Evolutionary conservation across 768 basidiomycete species (phyloP).

Genomic region (Dioszegia hungarica): DNA sequence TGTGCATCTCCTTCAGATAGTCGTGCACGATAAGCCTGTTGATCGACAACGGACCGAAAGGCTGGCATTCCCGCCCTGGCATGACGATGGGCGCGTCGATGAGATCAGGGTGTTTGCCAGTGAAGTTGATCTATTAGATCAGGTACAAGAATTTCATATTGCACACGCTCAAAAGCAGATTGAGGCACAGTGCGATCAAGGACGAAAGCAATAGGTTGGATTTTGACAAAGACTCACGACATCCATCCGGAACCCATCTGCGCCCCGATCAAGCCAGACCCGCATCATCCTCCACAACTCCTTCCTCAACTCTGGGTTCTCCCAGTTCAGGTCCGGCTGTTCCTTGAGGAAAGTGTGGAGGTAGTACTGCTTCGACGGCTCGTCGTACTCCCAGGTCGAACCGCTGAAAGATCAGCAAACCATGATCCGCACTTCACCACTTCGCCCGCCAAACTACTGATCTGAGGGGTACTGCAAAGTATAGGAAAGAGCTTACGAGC

Average conservation of each 20-base stretch:
- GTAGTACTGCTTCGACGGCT: conserved; percentile 63
- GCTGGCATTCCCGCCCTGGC: conserved; percentile 54
- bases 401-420: conserved; percentile 8
- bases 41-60: conserved; percentile 54
- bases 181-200: too few species aligned
- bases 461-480: too few species aligned
- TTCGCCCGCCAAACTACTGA: too few species aligned
- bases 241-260: conserved; percentile 68
- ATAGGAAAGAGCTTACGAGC: too few species aligned
- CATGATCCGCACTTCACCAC: too few species aligned
- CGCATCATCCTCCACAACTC: conserved; percentile 58
- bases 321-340: conserved; percentile 58
- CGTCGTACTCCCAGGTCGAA: conserved; percentile 68
- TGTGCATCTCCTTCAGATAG: conserved; percentile 64
- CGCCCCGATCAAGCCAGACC: conserved; percentile 70
- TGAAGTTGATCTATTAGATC: conserved; percentile 67
- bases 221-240: conserved; percentile 9
- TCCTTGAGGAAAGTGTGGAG: conserved; percentile 59
- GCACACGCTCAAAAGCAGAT: too few species aligned
- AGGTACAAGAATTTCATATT: too few species aligned
- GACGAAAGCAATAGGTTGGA: not conserved
- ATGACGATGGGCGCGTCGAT: conserved; percentile 61
- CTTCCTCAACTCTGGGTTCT: conserved; percentile 57
- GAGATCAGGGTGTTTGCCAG: conserved; percentile 61
- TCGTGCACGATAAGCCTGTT: conserved; percentile 67